A percentile compares a stretch with the other conserved stretches of the same genome.
These are phyloP conservation scores for Phytophthora cryptogea DNA, from an alignment of 352 stramenopile species.

Conservation along the genomic window DNA sequence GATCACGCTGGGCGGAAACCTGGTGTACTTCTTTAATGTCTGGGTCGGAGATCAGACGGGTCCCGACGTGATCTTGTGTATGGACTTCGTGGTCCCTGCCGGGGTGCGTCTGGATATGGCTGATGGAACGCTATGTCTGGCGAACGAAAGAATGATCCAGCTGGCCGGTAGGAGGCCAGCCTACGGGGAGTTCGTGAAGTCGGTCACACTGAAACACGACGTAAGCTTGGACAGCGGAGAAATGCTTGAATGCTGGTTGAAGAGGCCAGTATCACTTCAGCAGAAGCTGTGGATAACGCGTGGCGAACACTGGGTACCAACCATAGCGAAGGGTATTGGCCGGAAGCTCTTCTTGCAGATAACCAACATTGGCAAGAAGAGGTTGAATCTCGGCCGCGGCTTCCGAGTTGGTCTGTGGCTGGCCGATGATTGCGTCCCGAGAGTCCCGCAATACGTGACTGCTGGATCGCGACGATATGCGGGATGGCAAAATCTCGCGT, in stretches of 20 bases:
- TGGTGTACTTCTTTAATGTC: slow-evolving; percentile 2
- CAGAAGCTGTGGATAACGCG: slow-evolving; percentile 16
- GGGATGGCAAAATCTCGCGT: slow-evolving; percentile 16
- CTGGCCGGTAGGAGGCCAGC: too few relatives aligned
- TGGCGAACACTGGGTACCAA: slow-evolving; percentile 6
- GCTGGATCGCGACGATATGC: slow-evolving; percentile 8
- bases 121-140: slow-evolving; percentile 2
- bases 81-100: slow-evolving; percentile 21
- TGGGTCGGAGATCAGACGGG: background rate
- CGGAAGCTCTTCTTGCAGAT: slow-evolving; percentile 2
- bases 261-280: background rate
- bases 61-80: slow-evolving; percentile 10
- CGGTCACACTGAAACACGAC: too few relatives aligned
- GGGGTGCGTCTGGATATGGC: background rate
- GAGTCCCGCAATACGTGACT: slow-evolving; percentile 9
- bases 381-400: background rate
- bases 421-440: slow-evolving; percentile 1
- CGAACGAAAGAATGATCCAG: slow-evolving; percentile 5
- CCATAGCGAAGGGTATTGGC: background rate
- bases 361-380: slow-evolving; percentile 4
- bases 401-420: slow-evolving; percentile 8
- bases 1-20: too few relatives aligned
- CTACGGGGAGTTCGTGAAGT: too few relatives aligned
- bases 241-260: too few relatives aligned
- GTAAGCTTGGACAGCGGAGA: too few relatives aligned